Percentiles rank a stretch among this genome's conserved stretches.
These are phyloP conservation scores for Aspergillus chevalieri DNA, from an alignment of 2,329 filamentous ascomycete species.

Conservation along the genomic window DNA sequence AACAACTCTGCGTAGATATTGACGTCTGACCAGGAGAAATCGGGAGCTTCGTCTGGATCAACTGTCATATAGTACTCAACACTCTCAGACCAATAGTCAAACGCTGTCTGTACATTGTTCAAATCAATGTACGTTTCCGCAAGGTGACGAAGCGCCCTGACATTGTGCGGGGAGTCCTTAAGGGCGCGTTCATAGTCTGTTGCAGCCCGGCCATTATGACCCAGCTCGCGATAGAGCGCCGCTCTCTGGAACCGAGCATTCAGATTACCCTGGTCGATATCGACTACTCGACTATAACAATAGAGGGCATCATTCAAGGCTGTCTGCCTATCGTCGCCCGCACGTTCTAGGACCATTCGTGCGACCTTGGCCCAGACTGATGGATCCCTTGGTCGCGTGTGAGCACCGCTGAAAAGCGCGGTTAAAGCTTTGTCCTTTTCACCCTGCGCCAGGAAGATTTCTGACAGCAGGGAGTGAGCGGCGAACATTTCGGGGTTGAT, in stretches of 20 bases:
- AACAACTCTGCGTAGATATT: slow-evolving; percentile 81
- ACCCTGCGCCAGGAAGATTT: slow-evolving; percentile 53
- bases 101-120: slow-evolving; percentile 44
- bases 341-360: slow-evolving; percentile 47
- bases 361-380: slow-evolving; percentile 55
- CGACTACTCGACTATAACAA: slow-evolving; percentile 50
- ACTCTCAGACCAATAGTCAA: slow-evolving; percentile 47
- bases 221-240: slow-evolving; percentile 48
- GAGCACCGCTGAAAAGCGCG: slow-evolving; percentile 53
- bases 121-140: slow-evolving; percentile 53
- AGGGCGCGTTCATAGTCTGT: slow-evolving; percentile 51
- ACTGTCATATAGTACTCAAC: slow-evolving; percentile 45
- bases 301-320: slow-evolving; percentile 46
- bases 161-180: slow-evolving; percentile 48
- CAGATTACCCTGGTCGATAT: slow-evolving; percentile 47
- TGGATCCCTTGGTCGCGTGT: slow-evolving; percentile 50
- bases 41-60: slow-evolving; percentile 38
- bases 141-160: slow-evolving; percentile 49
- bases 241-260: slow-evolving; percentile 52
- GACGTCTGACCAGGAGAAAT: slow-evolving; percentile 70
- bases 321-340: slow-evolving; percentile 39
- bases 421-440: slow-evolving; percentile 51
- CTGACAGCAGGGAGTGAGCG: slow-evolving; percentile 55
- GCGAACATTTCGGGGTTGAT: slow-evolving; percentile 58
- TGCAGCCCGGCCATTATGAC: slow-evolving; percentile 42